These are phyloP conservation scores for Lipomyces orientalis DNA, from an alignment of 805 yeast species.

Conservation along the genomic window DNA sequence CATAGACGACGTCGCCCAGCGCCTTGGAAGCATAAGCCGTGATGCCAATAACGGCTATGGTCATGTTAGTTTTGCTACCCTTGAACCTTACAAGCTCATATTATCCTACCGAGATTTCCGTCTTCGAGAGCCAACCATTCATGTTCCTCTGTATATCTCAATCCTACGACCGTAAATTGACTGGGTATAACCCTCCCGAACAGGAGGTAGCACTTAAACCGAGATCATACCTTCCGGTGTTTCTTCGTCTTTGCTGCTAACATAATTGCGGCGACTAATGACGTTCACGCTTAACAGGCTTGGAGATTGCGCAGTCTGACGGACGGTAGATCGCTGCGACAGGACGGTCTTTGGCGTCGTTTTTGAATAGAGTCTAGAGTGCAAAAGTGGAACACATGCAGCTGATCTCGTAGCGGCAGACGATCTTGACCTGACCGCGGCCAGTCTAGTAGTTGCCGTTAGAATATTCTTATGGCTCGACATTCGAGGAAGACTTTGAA, in stretches of 20 bases:
- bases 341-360: not conserved
- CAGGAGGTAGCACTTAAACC: not conserved
- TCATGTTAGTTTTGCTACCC: constrained; percentile 52
- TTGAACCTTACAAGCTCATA: not conserved
- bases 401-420: not conserved
- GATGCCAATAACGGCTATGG: constrained; percentile 64
- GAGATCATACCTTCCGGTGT: not conserved
- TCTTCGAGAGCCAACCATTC: constrained; percentile 91
- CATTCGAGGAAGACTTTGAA: not conserved
- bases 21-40: constrained; percentile 96
- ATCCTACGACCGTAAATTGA: constrained; percentile 10
- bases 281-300: not conserved
- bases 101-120: constrained; percentile 62
- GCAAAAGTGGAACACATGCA: not conserved
- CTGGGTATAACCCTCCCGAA: not conserved
- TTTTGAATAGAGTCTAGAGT: not conserved
- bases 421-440: not conserved
- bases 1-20: constrained; percentile 93
- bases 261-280: not conserved
- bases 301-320: not conserved
- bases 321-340: not conserved
- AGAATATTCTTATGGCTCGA: not conserved
- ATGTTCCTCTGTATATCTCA: constrained; percentile 67
- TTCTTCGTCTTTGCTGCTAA: not conserved
- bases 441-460: not conserved